Conservation (phyloP, 2,329 filamentous ascomycete genomes). For the Diaporthe citri region DNA sequence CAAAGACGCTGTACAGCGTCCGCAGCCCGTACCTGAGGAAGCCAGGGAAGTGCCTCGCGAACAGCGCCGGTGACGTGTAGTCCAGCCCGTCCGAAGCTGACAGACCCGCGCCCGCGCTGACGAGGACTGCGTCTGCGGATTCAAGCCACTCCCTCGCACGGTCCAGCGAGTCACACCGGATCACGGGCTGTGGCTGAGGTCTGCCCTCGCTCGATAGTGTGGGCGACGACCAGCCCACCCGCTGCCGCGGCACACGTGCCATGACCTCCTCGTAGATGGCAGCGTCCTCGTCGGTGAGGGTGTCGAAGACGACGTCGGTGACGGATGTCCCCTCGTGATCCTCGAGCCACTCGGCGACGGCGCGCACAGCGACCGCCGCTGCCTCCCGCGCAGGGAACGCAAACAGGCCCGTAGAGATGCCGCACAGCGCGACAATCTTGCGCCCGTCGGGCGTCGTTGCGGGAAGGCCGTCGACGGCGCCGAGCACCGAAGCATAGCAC, state of each 20-base stretch:
- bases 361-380: slow-evolving; percentile 46
- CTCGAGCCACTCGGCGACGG: slow-evolving; percentile 47
- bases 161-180: background rate
- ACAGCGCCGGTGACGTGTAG: slow-evolving; percentile 47
- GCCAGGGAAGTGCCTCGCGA: slow-evolving; percentile 47
- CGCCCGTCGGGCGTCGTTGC: slow-evolving; percentile 42
- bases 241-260: background rate
- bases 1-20: slow-evolving; percentile 51
- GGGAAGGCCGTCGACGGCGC: slow-evolving; percentile 45
- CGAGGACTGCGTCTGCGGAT: background rate
- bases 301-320: slow-evolving; percentile 50
- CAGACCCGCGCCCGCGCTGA: slow-evolving; percentile 2
- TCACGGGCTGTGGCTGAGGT: slow-evolving; percentile 37
- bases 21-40: slow-evolving; percentile 47
- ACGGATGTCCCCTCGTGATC: slow-evolving; percentile 44
- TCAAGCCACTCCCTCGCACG: slow-evolving; percentile 10
- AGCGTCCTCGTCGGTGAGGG: slow-evolving; percentile 47
- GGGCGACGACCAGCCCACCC: background rate
- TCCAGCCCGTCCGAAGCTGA: slow-evolving; percentile 18
- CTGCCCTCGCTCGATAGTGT: slow-evolving; percentile 42
- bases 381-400: slow-evolving; percentile 49
- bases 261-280: slow-evolving; percentile 39
- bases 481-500: slow-evolving; percentile 49
- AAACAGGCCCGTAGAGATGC: slow-evolving; percentile 52
- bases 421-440: slow-evolving; percentile 50